Percentiles rank a stretch among this genome's conserved stretches.
phyloP scores from a whole-genome alignment of 176 grass and related monocot species.

The Musa troglodytarum region DNA sequence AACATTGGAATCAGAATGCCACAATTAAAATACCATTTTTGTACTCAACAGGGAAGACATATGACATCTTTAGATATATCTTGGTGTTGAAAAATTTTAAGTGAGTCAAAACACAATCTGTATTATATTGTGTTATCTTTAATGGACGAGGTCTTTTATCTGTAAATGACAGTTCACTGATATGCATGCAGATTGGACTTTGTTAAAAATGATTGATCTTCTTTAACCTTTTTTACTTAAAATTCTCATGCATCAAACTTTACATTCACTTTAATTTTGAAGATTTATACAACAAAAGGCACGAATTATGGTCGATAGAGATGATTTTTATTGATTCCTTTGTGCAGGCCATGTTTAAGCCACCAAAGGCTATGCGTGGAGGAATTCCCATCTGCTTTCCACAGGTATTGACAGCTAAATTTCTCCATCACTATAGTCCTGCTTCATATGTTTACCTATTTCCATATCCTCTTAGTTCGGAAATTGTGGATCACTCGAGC shows the following conservation, averaged over 20 bases:
- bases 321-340: conserved; percentile 17
- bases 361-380: conserved; percentile 69
- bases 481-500: conserved; percentile 56
- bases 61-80: no score
- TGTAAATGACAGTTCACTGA: no score
- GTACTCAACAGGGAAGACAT: not conserved
- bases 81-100: no score
- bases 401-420: conserved; percentile 40
- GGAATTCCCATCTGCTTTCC: conserved; percentile 94
- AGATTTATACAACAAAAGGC: no score
- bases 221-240: no score
- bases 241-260: no score
- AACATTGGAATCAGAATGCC: not conserved
- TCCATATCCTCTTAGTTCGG: conserved; percentile 44
- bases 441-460: not conserved
- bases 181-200: no score
- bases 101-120: no score
- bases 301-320: not conserved
- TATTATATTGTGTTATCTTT: no score
- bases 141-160: no score
- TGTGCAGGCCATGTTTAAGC: conserved; percentile 77
- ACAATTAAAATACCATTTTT: not conserved
- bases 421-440: not conserved
- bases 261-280: no score
- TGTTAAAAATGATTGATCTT: no score